Conservation (phyloP, 352 stramenopile genomes). For the Phytopythium kandeliae region DNA sequence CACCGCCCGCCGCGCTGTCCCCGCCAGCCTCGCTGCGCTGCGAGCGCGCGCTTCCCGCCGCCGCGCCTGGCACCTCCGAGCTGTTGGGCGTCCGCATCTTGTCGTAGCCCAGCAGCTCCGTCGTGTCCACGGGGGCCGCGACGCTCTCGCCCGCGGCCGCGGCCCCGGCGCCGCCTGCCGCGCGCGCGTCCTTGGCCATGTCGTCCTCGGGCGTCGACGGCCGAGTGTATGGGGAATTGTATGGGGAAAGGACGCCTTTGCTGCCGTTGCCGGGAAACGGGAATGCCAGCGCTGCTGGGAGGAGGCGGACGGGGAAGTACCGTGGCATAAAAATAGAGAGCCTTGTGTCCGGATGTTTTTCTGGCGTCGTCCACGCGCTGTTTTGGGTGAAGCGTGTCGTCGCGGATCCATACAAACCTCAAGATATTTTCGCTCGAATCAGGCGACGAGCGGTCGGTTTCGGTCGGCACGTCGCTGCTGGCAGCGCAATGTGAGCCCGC, state of each 20-base stretch:
- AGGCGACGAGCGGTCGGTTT: background rate
- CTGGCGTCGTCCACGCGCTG: no score
- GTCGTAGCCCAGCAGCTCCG: constrained; percentile 48
- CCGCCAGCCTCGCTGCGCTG: constrained; percentile 5
- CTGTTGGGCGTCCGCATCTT: constrained; percentile 52
- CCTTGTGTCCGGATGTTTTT: background rate
- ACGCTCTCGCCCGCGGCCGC: constrained; percentile 14
- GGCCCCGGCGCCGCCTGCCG: constrained; percentile 7
- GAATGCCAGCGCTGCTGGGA: background rate
- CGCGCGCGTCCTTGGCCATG: constrained; percentile 19
- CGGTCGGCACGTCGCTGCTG: no score
- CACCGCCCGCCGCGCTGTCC: constrained; percentile 2
- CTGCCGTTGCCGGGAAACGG: no score
- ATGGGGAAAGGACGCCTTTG: constrained; percentile 3
- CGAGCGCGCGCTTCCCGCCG: constrained; percentile 7
- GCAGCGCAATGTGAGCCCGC: no score
- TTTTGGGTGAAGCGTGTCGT: constrained; percentile 1
- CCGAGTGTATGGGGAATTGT: constrained; percentile 1
- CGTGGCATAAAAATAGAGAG: constrained; percentile 7
- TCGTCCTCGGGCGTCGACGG: background rate
- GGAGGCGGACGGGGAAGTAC: background rate
- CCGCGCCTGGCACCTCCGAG: constrained; percentile 15
- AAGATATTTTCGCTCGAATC: background rate
- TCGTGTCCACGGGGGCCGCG: constrained; percentile 29
- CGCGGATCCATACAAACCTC: background rate